These are phyloP conservation scores for Yamadazyma sp. DNA, from an alignment of 1,139 yeast species.

Conservation along the genomic window DNA sequence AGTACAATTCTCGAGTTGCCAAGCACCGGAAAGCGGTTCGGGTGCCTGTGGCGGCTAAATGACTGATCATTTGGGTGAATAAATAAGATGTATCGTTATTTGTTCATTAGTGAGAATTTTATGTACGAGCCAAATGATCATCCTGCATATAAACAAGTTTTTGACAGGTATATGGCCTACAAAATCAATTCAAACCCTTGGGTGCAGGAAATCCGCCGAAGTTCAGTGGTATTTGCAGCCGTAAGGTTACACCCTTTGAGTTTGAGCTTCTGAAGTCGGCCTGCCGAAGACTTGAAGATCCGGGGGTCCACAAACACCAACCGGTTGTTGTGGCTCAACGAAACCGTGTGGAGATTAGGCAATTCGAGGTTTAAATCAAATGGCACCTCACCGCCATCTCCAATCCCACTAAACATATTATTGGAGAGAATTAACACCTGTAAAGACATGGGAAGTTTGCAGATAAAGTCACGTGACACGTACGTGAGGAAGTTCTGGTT, in stretches of 20 bases:
- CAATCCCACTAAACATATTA: constrained; percentile 15
- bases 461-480: constrained; percentile 23
- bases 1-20: too few relatives aligned
- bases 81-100: too few relatives aligned
- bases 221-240: background rate
- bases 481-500: constrained; percentile 26
- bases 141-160: too few relatives aligned
- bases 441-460: constrained; percentile 28
- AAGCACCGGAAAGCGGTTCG: too few relatives aligned
- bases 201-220: background rate
- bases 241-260: background rate
- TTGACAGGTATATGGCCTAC: background rate
- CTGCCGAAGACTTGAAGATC: constrained; percentile 5
- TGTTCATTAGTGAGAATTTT: too few relatives aligned
- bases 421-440: constrained; percentile 21
- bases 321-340: constrained; percentile 18
- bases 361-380: constrained; percentile 12
- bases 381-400: constrained; percentile 10
- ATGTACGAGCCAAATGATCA: too few relatives aligned
- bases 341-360: constrained; percentile 19
- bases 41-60: too few relatives aligned
- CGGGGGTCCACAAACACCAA: constrained; percentile 15
- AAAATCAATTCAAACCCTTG: background rate
- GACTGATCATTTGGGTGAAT: too few relatives aligned
- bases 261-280: background rate